Base-by-base conservation (phyloP, 2,329 filamentous ascomycete genomes). In the Pezicula radicicola region DNA sequence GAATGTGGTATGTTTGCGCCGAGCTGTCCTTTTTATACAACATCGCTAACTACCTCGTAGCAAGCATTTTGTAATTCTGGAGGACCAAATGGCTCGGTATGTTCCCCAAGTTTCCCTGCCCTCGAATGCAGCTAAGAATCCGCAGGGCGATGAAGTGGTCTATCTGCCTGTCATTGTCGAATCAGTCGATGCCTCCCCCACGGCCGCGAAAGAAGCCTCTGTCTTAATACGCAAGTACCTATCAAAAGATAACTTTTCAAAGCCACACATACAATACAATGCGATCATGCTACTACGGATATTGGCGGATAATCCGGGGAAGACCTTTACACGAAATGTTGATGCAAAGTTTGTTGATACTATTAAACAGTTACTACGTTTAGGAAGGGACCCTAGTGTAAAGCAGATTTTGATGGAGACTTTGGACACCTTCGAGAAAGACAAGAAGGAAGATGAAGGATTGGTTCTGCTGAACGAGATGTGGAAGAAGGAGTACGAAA, bases 271-370 rank as follows among this genome's bases (percentile, higher is more conserved):
- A 60, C 93, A 97, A 70, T 97, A 97, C 78, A 97, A 97, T 73
- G 88, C 91, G 57, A 85, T 97, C 64, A 97, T 97, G 94, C 81
- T 99, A 51, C 78, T 95, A 60, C 87, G 93, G 55, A 99, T 99
- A 64, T 76, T 99, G 59, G 80, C 85, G 61, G 92, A 97, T 69
- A 97, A 99, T 68, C 94, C 94, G 0, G 93, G 93, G 28, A 79
- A 81, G 49, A 91, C 85, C 2, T 99, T 99, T 65, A 96, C 93
- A n/a, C 82, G 88, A 60, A 92, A 96, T 68, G 71, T 97, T 40
- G 92, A 97, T 70, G 79, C 85, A 65, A 90, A 90, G 63, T 97
- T 97, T 65, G 83, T 89, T 49, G 79, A 87, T 40, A 84, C 84
- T 1, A 73, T 89, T 15, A 93, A 92, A 71, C 81, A 89, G 40